Evolutionary conservation across 1,139 yeast species (phyloP).

Genomic region (Saccharomyces pastorianus): DNA sequence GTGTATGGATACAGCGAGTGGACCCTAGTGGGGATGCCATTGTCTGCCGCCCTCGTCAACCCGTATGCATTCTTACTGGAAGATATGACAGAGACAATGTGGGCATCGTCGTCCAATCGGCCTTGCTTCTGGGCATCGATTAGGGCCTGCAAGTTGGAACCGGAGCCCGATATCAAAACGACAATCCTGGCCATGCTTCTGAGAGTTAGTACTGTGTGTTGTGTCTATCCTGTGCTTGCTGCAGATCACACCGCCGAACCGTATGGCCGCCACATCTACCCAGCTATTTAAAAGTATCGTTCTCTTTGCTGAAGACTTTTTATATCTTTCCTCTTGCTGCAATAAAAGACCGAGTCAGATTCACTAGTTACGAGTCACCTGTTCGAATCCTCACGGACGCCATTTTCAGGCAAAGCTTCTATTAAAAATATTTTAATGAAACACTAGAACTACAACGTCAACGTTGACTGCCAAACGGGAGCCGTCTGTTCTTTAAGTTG

Average conservation of each 20-base stretch:
- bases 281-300: background rate
- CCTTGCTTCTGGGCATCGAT: slow-evolving; percentile 67
- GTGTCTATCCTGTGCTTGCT: background rate
- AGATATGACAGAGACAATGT: slow-evolving; percentile 58
- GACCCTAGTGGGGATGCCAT: slow-evolving; percentile 56
- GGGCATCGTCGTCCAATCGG: slow-evolving; percentile 36
- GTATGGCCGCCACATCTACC: no score
- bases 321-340: background rate
- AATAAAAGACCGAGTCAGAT: background rate
- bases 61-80: slow-evolving; percentile 82
- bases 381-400: slow-evolving; percentile 1
- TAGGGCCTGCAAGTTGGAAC: slow-evolving; percentile 87
- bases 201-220: background rate
- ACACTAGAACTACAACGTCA: background rate
- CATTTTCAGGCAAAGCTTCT: background rate
- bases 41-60: slow-evolving; percentile 62
- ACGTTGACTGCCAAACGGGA: no score
- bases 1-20: slow-evolving; percentile 73
- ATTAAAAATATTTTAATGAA: no score
- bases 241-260: background rate
- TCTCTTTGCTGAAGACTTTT: background rate
- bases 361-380: background rate
- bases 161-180: slow-evolving; percentile 89
- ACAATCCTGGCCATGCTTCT: slow-evolving; percentile 36
- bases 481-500: no score